Conservation (phyloP, 495 filamentous ascomycete species). For the Neurospora africana region DNA sequence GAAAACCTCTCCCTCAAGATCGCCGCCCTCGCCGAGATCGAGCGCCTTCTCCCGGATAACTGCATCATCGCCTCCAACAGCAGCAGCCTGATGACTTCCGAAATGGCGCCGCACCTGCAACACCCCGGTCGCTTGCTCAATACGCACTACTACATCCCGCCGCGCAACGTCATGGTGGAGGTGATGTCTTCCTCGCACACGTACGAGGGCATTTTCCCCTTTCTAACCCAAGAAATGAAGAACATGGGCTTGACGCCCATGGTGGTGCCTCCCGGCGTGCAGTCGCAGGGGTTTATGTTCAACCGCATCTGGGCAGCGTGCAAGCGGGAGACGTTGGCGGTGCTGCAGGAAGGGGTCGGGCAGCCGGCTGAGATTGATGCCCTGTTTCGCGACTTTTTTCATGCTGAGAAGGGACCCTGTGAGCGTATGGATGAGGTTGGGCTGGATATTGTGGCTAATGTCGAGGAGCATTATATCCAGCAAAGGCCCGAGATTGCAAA, state of each 20-base stretch:
- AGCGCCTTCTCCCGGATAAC: constrained; percentile 27
- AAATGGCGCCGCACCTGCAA: constrained; percentile 34
- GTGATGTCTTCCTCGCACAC: constrained; percentile 47
- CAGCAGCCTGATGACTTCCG: constrained; percentile 35
- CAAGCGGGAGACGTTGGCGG: constrained; percentile 43
- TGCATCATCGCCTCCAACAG: constrained; percentile 46
- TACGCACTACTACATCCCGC: constrained; percentile 49
- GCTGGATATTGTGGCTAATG: constrained; percentile 32
- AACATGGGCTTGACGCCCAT: constrained; percentile 35
- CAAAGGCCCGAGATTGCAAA: constrained; percentile 7
- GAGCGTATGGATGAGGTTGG: constrained; percentile 41
- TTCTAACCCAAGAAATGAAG: constrained; percentile 30
- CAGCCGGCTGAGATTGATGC: constrained; percentile 31
- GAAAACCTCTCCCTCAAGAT: constrained; percentile 45
- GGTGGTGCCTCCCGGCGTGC: constrained; percentile 22
- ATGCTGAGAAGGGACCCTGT: constrained; percentile 34
- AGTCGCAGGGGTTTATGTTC: constrained; percentile 48
- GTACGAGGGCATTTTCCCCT: constrained; percentile 29
- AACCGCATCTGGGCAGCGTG: constrained; percentile 50
- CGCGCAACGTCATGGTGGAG: constrained; percentile 39
- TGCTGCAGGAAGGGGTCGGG: constrained; percentile 40
- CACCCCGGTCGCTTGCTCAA: constrained; percentile 35
- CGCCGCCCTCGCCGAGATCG: constrained; percentile 36
- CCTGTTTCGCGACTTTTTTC: constrained; percentile 37
- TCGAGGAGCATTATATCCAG: constrained; percentile 28